Conservation (phyloP, 768 basidiomycete genomes). For the Boletus edulis region DNA sequence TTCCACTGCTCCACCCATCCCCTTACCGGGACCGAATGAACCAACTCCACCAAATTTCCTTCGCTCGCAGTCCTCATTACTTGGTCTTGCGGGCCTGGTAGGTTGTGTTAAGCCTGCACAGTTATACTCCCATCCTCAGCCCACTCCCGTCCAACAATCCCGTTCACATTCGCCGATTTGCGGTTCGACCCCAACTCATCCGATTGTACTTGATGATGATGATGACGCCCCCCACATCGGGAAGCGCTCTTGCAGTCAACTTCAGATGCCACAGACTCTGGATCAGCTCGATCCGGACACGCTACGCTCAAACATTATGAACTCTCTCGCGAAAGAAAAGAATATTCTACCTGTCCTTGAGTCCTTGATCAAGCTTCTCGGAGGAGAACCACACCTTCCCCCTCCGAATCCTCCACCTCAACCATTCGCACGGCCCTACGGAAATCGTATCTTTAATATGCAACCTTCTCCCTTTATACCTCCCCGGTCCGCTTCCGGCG, state of each 20-base stretch:
- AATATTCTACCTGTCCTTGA: constrained; percentile 67
- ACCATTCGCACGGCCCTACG: constrained; percentile 22
- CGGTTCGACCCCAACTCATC: constrained; percentile 58
- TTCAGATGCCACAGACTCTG: constrained; percentile 14
- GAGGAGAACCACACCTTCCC: constrained; percentile 31
- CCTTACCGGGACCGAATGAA: constrained; percentile 58
- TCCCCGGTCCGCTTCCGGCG: neutral
- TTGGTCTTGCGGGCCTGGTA: constrained; percentile 72
- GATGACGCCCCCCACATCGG: constrained; percentile 30
- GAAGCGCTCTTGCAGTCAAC: neutral
- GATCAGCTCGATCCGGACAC: constrained; percentile 37
- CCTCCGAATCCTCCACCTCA: constrained; percentile 2
- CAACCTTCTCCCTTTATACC: neutral
- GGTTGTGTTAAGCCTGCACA: constrained; percentile 58
- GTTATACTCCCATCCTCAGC: constrained; percentile 10
- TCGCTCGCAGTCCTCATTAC: constrained; percentile 67
- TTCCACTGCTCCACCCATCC: constrained; percentile 52
- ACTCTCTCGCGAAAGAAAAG: constrained; percentile 57
- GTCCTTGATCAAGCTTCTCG: constrained; percentile 56
- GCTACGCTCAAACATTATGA: constrained; percentile 58
- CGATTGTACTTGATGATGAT: constrained; percentile 70
- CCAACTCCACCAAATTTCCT: constrained; percentile 67
- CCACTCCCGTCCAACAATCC: constrained; percentile 34
- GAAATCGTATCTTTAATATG: constrained; percentile 2
- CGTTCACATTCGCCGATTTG: constrained; percentile 34